Evolutionary conservation across 768 basidiomycete species (phyloP).

Genomic region (Boletus eberwhitei): DNA sequence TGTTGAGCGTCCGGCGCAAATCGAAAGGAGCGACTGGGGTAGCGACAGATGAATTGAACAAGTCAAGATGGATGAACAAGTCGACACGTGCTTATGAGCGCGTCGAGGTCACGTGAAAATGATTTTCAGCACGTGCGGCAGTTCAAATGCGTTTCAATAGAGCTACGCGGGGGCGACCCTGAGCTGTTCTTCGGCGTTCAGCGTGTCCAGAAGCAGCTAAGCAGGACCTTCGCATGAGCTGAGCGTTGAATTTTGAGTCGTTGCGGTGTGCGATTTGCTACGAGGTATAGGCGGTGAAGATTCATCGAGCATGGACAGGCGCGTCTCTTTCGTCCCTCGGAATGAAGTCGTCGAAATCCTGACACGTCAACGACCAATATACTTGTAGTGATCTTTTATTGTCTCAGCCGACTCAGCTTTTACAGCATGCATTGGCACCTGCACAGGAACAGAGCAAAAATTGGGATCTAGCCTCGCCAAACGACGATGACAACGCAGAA

Average conservation of each 20-base stretch:
- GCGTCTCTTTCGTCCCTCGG: constrained; percentile 23
- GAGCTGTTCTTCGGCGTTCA: neutral
- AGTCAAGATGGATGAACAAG: constrained; percentile 9
- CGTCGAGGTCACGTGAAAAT: constrained; percentile 29
- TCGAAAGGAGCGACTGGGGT: constrained; percentile 23
- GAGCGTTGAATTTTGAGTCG: constrained; percentile 3
- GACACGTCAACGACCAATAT: constrained; percentile 3
- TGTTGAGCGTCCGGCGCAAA: constrained; percentile 27
- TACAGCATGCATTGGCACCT: constrained; percentile 43
- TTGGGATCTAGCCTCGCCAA: constrained; percentile 13
- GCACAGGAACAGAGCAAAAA: constrained; percentile 12
- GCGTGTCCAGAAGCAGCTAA: neutral
- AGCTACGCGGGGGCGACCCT: too few species aligned
- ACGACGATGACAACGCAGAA: constrained; percentile 20
- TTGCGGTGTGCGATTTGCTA: neutral
- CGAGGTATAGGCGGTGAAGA: neutral
- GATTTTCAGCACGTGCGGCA: constrained; percentile 21
- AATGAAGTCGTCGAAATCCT: constrained; percentile 8
- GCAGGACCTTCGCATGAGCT: constrained; percentile 2
- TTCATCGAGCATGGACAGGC: constrained; percentile 39
- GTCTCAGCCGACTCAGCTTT: constrained; percentile 55
- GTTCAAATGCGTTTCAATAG: neutral
- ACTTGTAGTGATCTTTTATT: constrained; percentile 40
- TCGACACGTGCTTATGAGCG: constrained; percentile 24
- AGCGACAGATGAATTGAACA: constrained; percentile 4